phyloP scores from a whole-genome alignment of 306 rosid genomes.

The Cicer bijugum region DNA sequence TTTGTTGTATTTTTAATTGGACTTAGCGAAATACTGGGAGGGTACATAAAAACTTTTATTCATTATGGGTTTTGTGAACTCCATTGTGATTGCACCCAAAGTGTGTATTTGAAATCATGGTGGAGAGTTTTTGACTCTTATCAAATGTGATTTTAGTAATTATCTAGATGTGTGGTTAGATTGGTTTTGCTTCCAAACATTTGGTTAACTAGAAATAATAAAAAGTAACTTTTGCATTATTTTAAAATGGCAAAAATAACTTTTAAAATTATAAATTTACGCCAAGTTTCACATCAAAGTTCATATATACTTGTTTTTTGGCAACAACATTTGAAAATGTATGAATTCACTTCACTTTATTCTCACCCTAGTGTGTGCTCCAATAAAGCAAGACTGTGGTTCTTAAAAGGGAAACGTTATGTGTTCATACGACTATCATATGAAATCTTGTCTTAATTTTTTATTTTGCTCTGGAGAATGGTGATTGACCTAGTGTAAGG shows the following conservation, averaged over 20 bases:
- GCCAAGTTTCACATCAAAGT: not conserved
- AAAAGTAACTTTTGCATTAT: not conserved
- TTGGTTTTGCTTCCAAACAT: constrained; percentile 2
- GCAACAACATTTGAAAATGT: too few relatives aligned
- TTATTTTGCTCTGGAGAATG: not conserved
- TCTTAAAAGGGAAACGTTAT: not conserved
- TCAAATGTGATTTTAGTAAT: not conserved
- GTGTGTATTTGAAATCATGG: not conserved
- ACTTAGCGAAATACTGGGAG: not conserved
- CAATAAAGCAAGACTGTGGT: not conserved
- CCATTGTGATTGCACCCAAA: not conserved
- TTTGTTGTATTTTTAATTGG: constrained; percentile 1
- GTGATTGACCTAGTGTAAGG: not conserved
- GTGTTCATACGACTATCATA: constrained; percentile 14
- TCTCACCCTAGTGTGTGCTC: constrained; percentile 7
- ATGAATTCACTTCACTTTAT: not conserved
- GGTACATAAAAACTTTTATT: not conserved
- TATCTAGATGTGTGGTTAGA: not conserved
- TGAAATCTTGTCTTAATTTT: constrained; percentile 17
- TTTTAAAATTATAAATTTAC: not conserved
- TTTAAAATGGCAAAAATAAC: too few relatives aligned
- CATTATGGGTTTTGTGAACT: constrained; percentile 9
- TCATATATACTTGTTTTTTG: too few relatives aligned
- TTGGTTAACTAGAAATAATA: not conserved
- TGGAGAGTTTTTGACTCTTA: not conserved